Conservation (phyloP, 2,329 filamentous ascomycete genomes). For the Sporothrix protearum region DNA sequence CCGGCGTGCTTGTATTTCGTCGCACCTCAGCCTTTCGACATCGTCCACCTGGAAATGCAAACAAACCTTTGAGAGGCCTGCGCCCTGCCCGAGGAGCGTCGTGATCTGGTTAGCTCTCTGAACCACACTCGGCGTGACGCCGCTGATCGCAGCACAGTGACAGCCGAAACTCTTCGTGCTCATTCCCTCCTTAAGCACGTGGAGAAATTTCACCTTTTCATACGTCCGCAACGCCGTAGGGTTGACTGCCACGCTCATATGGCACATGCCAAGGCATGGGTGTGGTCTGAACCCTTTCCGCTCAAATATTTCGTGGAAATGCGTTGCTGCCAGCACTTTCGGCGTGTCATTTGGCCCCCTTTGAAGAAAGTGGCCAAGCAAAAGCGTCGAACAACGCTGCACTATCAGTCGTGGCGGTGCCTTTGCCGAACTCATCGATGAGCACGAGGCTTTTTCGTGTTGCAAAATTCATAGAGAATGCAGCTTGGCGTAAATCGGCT, state of each 20-base stretch:
- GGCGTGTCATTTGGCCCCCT: slow-evolving; percentile 45
- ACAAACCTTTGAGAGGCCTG: slow-evolving; percentile 72
- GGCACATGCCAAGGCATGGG: slow-evolving; percentile 55
- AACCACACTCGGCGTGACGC: slow-evolving; percentile 69
- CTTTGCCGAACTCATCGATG: slow-evolving; percentile 86
- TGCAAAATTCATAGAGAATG: slow-evolving; percentile 68
- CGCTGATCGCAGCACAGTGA: slow-evolving; percentile 81
- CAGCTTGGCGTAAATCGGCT: slow-evolving; percentile 83
- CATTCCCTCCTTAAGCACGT: slow-evolving; percentile 63
- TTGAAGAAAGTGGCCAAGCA: slow-evolving; percentile 54
- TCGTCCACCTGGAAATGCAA: slow-evolving; percentile 63
- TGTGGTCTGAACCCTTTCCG: slow-evolving; percentile 52
- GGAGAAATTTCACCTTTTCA: slow-evolving; percentile 70
- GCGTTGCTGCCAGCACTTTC: slow-evolving; percentile 59
- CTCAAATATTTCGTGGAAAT: slow-evolving; percentile 71
- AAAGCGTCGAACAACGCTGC: slow-evolving; percentile 57
- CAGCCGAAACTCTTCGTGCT: slow-evolving; percentile 81
- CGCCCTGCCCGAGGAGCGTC: slow-evolving; percentile 63
- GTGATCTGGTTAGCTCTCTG: slow-evolving; percentile 72
- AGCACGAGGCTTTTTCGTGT: slow-evolving; percentile 76
- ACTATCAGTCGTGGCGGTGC: slow-evolving; percentile 56
- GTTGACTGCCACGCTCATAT: slow-evolving; percentile 69
- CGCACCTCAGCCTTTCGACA: slow-evolving; percentile 61
- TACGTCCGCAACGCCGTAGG: slow-evolving; percentile 47
- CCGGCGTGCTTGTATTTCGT: slow-evolving; percentile 57